Percentiles rank a stretch among this genome's conserved stretches.
Evolutionary conservation across 2,329 filamentous ascomycete species (phyloP).

Genomic region (Immersiporthe knoxdaviesiana): DNA sequence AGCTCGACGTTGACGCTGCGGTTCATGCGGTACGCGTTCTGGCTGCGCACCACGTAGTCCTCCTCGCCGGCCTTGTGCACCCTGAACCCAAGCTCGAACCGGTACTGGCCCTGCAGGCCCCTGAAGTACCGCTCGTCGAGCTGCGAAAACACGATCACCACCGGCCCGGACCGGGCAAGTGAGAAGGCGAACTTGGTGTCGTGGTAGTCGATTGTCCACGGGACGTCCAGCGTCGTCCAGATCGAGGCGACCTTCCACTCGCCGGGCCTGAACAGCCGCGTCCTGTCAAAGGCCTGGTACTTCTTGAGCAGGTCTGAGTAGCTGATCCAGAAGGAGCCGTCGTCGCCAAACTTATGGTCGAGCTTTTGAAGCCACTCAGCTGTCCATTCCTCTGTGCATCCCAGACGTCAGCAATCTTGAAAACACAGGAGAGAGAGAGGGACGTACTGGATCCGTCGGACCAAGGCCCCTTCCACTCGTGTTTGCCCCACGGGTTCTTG

Average conservation of each 20-base stretch:
- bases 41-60: slow-evolving; percentile 63
- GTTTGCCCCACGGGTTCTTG: slow-evolving; percentile 64
- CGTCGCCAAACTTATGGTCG: slow-evolving; percentile 61
- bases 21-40: slow-evolving; percentile 61
- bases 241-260: slow-evolving; percentile 62
- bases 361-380: slow-evolving; percentile 60
- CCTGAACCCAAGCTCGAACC: slow-evolving; percentile 46
- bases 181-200: slow-evolving; percentile 63
- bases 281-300: slow-evolving; percentile 64
- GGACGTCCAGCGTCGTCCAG: slow-evolving; percentile 65
- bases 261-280: slow-evolving; percentile 59
- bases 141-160: slow-evolving; percentile 64
- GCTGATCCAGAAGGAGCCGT: slow-evolving; percentile 67
- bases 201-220: slow-evolving; percentile 65
- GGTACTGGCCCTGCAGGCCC: slow-evolving; percentile 63
- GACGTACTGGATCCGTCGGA: slow-evolving; percentile 34
- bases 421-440: slow-evolving; percentile 32
- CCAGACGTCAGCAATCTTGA: neutral
- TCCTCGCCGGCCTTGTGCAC: slow-evolving; percentile 52
- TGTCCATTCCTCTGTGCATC: slow-evolving; percentile 57
- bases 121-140: slow-evolving; percentile 66
- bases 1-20: slow-evolving; percentile 64
- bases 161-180: slow-evolving; percentile 57
- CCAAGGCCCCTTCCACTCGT: slow-evolving; percentile 65
- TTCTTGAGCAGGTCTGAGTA: slow-evolving; percentile 66